These are phyloP conservation scores for Rhynchospora breviuscula DNA, from an alignment of 176 grass and related monocot genomes.

Conservation along the genomic window DNA sequence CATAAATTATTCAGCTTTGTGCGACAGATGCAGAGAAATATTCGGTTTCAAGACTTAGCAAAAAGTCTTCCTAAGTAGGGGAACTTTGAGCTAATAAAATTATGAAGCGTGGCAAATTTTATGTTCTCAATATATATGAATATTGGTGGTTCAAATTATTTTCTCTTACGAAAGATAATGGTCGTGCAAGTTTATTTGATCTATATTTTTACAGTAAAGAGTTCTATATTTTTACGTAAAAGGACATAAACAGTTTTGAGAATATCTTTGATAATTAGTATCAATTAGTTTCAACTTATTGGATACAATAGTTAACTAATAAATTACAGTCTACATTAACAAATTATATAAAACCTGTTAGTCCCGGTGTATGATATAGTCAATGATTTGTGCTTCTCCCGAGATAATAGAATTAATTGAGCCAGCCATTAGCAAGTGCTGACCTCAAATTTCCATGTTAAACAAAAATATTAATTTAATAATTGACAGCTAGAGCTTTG, in stretches of 20 bases:
- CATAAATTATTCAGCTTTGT: background rate
- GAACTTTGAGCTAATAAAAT: background rate
- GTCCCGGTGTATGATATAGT: background rate
- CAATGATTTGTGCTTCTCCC: conserved; percentile 1
- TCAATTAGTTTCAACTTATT: no score
- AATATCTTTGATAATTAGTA: background rate
- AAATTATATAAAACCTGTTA: background rate
- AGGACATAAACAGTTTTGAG: background rate
- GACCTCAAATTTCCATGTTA: background rate
- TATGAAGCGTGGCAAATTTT: background rate
- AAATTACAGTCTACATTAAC: no score
- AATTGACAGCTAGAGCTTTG: background rate
- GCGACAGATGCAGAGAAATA: background rate
- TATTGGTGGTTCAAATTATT: no score
- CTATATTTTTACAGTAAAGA: background rate
- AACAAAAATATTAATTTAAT: background rate
- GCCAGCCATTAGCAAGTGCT: background rate
- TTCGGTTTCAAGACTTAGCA: background rate
- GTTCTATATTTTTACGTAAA: background rate
- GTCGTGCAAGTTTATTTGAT: background rate
- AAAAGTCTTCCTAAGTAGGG: background rate
- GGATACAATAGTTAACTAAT: no score
- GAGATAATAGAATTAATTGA: background rate
- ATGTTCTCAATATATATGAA: background rate
- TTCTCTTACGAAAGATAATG: background rate